Evolutionary conservation across 208 protist species (phyloP).

Genomic region (Phytomonas francai): DNA sequence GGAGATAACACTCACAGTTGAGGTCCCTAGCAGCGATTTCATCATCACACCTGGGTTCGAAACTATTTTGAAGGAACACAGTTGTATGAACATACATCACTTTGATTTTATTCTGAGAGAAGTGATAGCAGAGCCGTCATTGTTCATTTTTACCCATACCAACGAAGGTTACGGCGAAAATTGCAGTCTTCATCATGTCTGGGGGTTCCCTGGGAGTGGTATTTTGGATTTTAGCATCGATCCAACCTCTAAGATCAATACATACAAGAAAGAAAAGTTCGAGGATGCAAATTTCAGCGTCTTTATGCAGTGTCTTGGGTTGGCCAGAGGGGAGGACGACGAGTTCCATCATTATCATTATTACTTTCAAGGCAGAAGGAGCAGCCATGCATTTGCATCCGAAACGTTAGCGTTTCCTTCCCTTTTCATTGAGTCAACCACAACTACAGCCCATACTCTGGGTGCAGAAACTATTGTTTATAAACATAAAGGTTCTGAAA

Average conservation of each 20-base stretch:
- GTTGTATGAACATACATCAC: background rate
- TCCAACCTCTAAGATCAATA: background rate
- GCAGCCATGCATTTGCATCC: background rate
- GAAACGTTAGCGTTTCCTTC: background rate
- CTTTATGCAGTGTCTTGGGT: background rate
- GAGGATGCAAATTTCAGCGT: background rate
- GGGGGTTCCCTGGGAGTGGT: background rate
- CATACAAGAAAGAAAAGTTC: background rate
- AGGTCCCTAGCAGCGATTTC: background rate
- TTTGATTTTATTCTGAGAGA: background rate
- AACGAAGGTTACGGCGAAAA: background rate
- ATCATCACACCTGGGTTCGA: background rate
- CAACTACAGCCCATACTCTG: background rate
- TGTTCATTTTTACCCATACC: background rate
- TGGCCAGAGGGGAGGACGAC: background rate
- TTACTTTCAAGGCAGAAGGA: background rate
- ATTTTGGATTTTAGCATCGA: background rate
- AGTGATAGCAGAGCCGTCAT: background rate
- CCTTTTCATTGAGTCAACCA: background rate
- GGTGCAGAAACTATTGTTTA: background rate
- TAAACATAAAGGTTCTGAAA: background rate
- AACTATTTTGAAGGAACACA: background rate
- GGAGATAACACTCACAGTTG: background rate
- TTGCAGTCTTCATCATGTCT: background rate
- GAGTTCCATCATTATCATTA: background rate